A percentile compares a stretch with the other conserved stretches of the same genome.
Conservation (phyloP, 768 basidiomycete genomes). For the Phylloporus arenicola region DNA sequence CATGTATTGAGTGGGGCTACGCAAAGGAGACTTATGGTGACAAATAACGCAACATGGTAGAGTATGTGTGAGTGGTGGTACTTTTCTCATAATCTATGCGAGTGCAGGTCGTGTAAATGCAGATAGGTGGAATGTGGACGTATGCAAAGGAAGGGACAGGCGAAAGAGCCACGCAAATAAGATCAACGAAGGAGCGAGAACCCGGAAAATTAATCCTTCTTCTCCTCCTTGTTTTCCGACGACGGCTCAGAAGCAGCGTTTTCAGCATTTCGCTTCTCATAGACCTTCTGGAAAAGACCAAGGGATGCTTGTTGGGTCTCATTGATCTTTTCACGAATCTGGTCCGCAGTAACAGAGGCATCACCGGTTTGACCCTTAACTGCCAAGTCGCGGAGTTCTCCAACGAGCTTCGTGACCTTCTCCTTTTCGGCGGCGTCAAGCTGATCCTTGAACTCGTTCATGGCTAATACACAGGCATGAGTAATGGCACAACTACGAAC, state of each 20-base stretch:
- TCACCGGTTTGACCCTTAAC: slow-evolving; percentile 88
- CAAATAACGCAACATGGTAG: slow-evolving; percentile 18
- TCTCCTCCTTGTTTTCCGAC: slow-evolving; percentile 55
- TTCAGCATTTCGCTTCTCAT: slow-evolving; percentile 87
- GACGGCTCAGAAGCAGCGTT: slow-evolving; percentile 43
- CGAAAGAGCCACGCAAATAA: slow-evolving; percentile 3
- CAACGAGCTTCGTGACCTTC: slow-evolving; percentile 83
- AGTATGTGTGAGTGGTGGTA: slow-evolving; percentile 24
- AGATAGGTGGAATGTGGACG: neutral
- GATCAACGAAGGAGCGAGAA: neutral
- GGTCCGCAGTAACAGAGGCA: slow-evolving; percentile 71
- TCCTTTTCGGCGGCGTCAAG: slow-evolving; percentile 89
- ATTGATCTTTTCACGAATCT: slow-evolving; percentile 87
- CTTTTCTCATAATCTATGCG: slow-evolving; percentile 27
- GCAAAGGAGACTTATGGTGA: slow-evolving; percentile 8
- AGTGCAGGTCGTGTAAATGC: slow-evolving; percentile 14
- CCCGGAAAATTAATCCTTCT: slow-evolving; percentile 64
- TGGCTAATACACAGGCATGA: slow-evolving; percentile 44
- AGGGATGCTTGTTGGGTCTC: slow-evolving; percentile 94
- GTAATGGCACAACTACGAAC: neutral
- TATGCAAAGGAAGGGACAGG: slow-evolving; percentile 27
- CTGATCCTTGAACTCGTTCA: slow-evolving; percentile 97
- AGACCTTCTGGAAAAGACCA: slow-evolving; percentile 96
- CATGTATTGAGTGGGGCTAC: slow-evolving; percentile 23
- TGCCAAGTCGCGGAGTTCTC: slow-evolving; percentile 84